Evolutionary conservation across 2,329 filamentous ascomycete species (phyloP).

Genomic region (Aulographum hederae): DNA sequence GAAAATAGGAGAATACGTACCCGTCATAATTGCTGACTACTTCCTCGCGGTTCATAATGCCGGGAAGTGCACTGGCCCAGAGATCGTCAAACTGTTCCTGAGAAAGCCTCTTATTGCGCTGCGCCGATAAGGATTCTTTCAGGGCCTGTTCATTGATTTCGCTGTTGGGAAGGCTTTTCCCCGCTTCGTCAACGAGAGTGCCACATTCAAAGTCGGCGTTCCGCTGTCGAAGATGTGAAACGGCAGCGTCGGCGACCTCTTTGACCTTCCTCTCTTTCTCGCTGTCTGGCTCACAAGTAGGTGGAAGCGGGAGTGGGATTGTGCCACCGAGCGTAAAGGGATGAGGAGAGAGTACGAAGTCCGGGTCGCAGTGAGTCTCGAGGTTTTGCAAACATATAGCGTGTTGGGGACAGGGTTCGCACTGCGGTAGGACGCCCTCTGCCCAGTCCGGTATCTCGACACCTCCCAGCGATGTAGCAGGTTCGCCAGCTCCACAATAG

Average conservation of each 20-base stretch:
- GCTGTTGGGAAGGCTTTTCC: constrained; percentile 39
- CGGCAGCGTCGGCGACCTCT: constrained; percentile 68
- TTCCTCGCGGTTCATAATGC: constrained; percentile 46
- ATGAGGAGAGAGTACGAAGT: constrained; percentile 72
- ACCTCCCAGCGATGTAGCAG: constrained; percentile 37
- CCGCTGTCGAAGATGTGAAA: constrained; percentile 71
- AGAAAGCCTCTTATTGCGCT: constrained; percentile 66
- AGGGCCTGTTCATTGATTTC: constrained; percentile 53
- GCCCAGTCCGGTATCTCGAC: constrained; percentile 57
- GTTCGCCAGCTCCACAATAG: constrained; percentile 67
- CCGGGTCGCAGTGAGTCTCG: constrained; percentile 62
- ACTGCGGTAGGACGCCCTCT: constrained; percentile 54
- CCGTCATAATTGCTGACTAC: constrained; percentile 34
- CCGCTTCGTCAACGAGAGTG: constrained; percentile 43
- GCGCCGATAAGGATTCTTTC: constrained; percentile 57
- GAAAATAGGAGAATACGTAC: constrained; percentile 29
- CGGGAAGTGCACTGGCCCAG: constrained; percentile 55
- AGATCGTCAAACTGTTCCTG: constrained; percentile 85
- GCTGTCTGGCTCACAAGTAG: constrained; percentile 86
- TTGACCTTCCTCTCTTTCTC: constrained; percentile 79
- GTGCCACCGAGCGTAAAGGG: constrained; percentile 67
- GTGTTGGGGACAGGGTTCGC: constrained; percentile 78
- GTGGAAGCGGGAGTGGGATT: constrained; percentile 67
- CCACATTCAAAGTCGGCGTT: constrained; percentile 86
- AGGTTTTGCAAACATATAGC: constrained; percentile 74